These are phyloP conservation scores for Diaporthe amygdali DNA, from an alignment of 2,329 filamentous ascomycete genomes.

Conservation along the genomic window DNA sequence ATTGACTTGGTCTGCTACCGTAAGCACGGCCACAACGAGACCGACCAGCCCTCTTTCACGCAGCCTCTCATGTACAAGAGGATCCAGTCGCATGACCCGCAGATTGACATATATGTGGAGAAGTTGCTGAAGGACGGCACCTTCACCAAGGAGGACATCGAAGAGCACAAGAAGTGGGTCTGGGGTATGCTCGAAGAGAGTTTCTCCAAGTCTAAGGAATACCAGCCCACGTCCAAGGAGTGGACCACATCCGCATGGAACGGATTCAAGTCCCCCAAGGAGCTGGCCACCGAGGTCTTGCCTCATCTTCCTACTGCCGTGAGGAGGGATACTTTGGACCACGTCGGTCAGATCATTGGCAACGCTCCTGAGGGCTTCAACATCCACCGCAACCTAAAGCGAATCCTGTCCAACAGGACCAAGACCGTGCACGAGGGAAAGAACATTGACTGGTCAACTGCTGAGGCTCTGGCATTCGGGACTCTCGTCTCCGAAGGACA, in stretches of 20 bases:
- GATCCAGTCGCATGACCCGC: conserved; percentile 81
- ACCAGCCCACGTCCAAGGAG: conserved; percentile 94
- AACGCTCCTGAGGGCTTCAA: conserved; percentile 83
- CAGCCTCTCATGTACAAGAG: conserved; percentile 99
- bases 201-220: conserved; percentile 96
- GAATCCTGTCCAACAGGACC: conserved; percentile 86
- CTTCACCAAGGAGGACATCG: conserved; percentile 96
- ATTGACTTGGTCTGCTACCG: conserved; percentile 99
- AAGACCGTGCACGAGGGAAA: conserved; percentile 93
- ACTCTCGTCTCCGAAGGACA: conserved; percentile 90
- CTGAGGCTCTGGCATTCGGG: conserved; percentile 94
- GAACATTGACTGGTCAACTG: conserved; percentile 97
- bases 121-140: conserved; percentile 91
- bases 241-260: conserved; percentile 99
- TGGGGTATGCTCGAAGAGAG: conserved; percentile 99
- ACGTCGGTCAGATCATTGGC: conserved; percentile 83
- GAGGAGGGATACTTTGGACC: conserved; percentile 72
- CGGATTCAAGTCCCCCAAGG: conserved; percentile 98
- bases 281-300: conserved; percentile 91
- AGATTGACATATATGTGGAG: conserved; percentile 89
- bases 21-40: conserved; percentile 99
- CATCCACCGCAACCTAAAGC: conserved; percentile 94
- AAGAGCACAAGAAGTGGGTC: conserved; percentile 99
- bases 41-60: conserved; percentile 99
- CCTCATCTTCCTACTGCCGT: conserved; percentile 90